Conservation (phyloP, 1,284 basidiomycete species). For the Tilletiaria anomala region DNA sequence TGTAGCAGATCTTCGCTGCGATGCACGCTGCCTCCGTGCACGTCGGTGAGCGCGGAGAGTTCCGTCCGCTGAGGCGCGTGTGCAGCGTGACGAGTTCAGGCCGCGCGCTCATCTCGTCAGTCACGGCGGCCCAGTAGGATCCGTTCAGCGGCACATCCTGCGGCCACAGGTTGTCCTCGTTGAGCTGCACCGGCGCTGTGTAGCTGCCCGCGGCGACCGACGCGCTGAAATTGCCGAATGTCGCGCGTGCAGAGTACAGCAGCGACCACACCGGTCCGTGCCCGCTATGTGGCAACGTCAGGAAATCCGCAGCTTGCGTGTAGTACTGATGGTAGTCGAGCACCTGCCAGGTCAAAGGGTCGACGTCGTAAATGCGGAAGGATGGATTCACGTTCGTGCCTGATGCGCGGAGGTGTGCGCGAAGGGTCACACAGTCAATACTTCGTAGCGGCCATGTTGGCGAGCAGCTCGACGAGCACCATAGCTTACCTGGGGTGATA, state of each 20-base stretch:
- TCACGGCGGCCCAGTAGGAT: conserved; percentile 68
- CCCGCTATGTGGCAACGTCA: neutral
- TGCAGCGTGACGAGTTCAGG: conserved; percentile 53
- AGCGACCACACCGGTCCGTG: neutral
- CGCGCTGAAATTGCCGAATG: conserved; percentile 49
- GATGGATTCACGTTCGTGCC: neutral
- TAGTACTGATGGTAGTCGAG: conserved; percentile 35
- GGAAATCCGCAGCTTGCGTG: conserved; percentile 14
- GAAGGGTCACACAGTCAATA: too few relatives aligned
- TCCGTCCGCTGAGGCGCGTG: conserved; percentile 58
- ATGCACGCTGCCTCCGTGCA: conserved; percentile 51
- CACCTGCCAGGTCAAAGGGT: conserved; percentile 46
- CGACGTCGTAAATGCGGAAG: conserved; percentile 61
- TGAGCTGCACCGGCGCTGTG: conserved; percentile 2
- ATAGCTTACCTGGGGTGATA: too few relatives aligned
- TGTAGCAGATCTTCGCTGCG: conserved; percentile 61
- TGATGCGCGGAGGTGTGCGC: too few relatives aligned
- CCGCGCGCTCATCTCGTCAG: conserved; percentile 56
- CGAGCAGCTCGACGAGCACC: too few relatives aligned
- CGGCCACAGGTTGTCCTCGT: conserved; percentile 45
- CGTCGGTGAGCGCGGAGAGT: conserved; percentile 45
- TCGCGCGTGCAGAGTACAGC: conserved; percentile 56
- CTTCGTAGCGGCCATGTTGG: too few relatives aligned
- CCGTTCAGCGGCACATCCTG: conserved; percentile 58
- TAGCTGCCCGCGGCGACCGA: conserved; percentile 8